These are phyloP conservation scores for Fusarium pininemorale DNA, from an alignment of 2,329 filamentous ascomycete species.

Conservation along the genomic window DNA sequence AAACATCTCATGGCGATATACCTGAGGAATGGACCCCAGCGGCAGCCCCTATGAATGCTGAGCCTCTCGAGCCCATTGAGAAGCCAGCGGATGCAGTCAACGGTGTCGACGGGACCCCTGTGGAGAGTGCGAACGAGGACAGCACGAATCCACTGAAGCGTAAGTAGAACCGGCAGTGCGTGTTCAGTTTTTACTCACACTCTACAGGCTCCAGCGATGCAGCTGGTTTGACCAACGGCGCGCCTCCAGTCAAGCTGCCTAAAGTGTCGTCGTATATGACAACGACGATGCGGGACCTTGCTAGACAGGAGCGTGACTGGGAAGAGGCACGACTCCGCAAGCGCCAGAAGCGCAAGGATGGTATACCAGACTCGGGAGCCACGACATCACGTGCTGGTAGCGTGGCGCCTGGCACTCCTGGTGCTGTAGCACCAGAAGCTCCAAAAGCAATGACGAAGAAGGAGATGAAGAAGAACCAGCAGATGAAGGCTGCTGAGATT, in stretches of 20 bases:
- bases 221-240: constrained; percentile 48
- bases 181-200: constrained; percentile 24
- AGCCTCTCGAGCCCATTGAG: constrained; percentile 47
- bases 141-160: constrained; percentile 67
- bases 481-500: constrained; percentile 80
- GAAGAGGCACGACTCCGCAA: constrained; percentile 78
- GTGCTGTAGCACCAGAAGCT: constrained; percentile 68
- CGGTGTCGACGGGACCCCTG: constrained; percentile 25
- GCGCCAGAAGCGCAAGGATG: constrained; percentile 70
- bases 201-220: constrained; percentile 53
- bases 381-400: constrained; percentile 64
- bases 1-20: constrained; percentile 80
- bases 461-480: constrained; percentile 78
- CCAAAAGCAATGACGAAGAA: constrained; percentile 86
- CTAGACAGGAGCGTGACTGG: constrained; percentile 71
- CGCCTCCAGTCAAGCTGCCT: constrained; percentile 57
- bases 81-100: constrained; percentile 26
- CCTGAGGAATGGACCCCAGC: constrained; percentile 80
- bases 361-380: constrained; percentile 60
- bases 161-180: constrained; percentile 50
- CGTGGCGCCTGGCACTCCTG: constrained; percentile 68
- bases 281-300: constrained; percentile 67
- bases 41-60: constrained; percentile 63
- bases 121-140: constrained; percentile 62
- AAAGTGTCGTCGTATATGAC: constrained; percentile 62